Percentiles rank a stretch among this genome's conserved stretches.
Evolutionary conservation across 371 early-diverging fungal genomes (phyloP).

Genomic region (Mucor piriformis): DNA sequence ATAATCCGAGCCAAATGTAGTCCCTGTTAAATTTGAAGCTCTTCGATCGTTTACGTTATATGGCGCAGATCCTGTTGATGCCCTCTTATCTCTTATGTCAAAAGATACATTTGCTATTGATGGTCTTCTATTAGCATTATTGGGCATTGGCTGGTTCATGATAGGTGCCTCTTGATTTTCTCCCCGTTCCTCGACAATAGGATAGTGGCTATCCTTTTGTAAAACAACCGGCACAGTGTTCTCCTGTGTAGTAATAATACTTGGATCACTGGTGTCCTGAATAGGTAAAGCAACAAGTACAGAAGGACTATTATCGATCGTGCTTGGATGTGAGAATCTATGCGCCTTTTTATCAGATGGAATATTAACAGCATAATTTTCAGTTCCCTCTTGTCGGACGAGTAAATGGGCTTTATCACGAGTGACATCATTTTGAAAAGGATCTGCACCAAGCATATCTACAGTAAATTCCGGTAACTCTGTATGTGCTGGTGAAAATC

Average conservation of each 20-base stretch:
- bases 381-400: conserved; percentile 21
- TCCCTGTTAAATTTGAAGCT: not conserved
- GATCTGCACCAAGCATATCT: conserved; percentile 44
- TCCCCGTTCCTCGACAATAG: not conserved
- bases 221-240: not conserved
- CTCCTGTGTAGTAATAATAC: no score
- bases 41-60: not conserved
- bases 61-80: not conserved
- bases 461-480: conserved; percentile 21
- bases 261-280: no score
- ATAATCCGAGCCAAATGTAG: not conserved
- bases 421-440: conserved; percentile 32
- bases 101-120: not conserved
- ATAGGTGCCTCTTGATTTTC: not conserved
- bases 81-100: not conserved
- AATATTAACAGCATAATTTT: not conserved
- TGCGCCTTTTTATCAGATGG: not conserved
- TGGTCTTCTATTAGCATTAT: not conserved
- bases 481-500: conserved; percentile 37
- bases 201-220: not conserved
- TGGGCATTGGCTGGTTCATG: not conserved
- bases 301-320: not conserved
- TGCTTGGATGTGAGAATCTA: not conserved
- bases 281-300: no score
- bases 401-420: conserved; percentile 21